Base-by-base conservation (phyloP, 805 yeast species). In the Tetrapisispora fleetii region DNA sequence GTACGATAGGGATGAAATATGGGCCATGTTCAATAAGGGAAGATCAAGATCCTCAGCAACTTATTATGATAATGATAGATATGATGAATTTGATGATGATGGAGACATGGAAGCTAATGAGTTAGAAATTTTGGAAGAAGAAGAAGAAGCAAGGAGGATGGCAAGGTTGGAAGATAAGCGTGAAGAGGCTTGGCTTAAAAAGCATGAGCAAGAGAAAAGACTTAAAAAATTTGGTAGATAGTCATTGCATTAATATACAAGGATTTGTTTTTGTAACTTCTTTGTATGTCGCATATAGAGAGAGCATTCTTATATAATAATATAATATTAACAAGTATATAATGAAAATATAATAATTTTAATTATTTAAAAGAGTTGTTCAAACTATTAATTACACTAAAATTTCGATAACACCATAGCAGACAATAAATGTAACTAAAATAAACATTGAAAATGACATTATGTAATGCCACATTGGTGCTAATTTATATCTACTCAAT, bases 101-200 rank as follows among this genome's bases (percentile, higher is more conserved):
- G 76, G 68, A 37, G 88, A 86, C 58, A 91, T 93, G 97, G 98
- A 91, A 62, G 96, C 96, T 2, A 83, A 93, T 1, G 97, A 96
- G 27, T 81, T 81, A 27, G 97, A 91, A 53, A 79, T 93, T 22
- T 68, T 88, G 39, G 85, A 79, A 49, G 99, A 91, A 59, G 99
- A 91, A 65, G 77, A 71, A 52, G 59, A 76, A 33, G 83, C 96
- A 13, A 71, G 80, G 36, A 74, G 74, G 45, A 75, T 74, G 48
- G 99, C 95, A 0, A 75, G 77, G 55, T 53, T 74, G 37, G 99
- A 93, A 61, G 99, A 91, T 59, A 69, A 73, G 44, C 69, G 75
- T 46, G 97, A 90, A 62, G 78, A 78, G 58, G 77, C 71, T 47
- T 73, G 80, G 59, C 80, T 84, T 53, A 78, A 73, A 51, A 64